Evolutionary conservation across 176 grass and related monocot species (phyloP), one percentile per base, ranked within the genome.

Genomic region (Saccharum officinarum): DNA sequence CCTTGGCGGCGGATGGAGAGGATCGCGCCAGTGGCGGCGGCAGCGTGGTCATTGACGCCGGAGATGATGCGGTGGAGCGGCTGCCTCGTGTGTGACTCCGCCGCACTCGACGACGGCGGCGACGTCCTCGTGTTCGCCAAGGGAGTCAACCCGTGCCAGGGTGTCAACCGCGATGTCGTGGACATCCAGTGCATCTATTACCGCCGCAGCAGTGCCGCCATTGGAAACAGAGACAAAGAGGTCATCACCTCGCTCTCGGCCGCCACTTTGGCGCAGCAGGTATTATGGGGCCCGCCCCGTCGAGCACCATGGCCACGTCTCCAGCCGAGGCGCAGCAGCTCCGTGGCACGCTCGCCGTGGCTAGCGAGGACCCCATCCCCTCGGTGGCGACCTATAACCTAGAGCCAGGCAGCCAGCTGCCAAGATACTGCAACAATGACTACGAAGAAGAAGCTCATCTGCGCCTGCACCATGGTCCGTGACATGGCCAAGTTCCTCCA

Each of bases 391-490:
- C 63, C 14, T 94, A 94, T 62, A 13, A 0, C n/a, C 9, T n/a
- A 60, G 28, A 28, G 28, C 28, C 28, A 28, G 28, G 1, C 1
- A 28, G 28, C 28, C 28, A 28, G 28, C n/a, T n/a, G n/a, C 1
- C 55, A 8, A 1, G 20, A 59, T 8, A 8, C 20, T 17, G 17
- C 2, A 15, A 0, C 49, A 23, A 61, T 39, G 4, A 5, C 55
- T 69, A 31, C 68, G 30, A 7, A 68, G 33, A 80, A 78, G 40
- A 77, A 44, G 65, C 49, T 81, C 34, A 71, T 89, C 2, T 96
- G 94, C 85, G 94, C 89, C 0, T 90, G 92, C 82, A 94, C 92
- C 61, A 97, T 97, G 86, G 83, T 73, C 39, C 86, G 83, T 9
- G 83, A 77, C 34, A 80, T 87, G 50, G 90, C 84, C 12, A 94